Conservation (phyloP, 192 early-diverging fungal genomes). For the Backusella tarrabulga region DNA sequence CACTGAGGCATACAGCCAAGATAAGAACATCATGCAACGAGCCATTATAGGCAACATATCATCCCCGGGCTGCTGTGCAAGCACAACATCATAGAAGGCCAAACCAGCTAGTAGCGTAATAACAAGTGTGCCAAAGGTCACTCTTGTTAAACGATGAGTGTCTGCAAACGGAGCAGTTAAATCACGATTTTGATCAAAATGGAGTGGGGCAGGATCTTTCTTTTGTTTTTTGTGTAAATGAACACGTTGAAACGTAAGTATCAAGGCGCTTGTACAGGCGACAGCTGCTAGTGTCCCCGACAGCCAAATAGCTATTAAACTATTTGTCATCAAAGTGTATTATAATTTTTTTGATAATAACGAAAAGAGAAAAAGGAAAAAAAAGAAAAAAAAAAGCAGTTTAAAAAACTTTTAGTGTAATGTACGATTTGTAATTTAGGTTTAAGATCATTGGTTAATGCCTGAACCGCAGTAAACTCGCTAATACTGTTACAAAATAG, state of each 20-base stretch:
- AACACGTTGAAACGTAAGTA: conserved; percentile 7
- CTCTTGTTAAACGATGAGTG: background rate
- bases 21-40: background rate
- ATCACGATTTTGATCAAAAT: background rate
- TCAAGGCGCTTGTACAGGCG: conserved; percentile 1
- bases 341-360: background rate
- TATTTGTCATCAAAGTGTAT: background rate
- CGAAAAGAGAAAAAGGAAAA: background rate
- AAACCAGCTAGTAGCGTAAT: background rate
- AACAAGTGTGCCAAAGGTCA: background rate
- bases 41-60: background rate
- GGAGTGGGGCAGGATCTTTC: conserved; percentile 5
- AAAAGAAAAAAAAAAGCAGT: background rate
- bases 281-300: background rate
- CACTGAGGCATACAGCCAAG: conserved; percentile 30
- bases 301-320: conserved; percentile 4
- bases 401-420: background rate
- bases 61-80: background rate
- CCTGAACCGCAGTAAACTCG: background rate
- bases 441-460: background rate
- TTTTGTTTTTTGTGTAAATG: conserved; percentile 8
- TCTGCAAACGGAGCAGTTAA: background rate
- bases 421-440: background rate
- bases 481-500: background rate
- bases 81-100: background rate